These are phyloP conservation scores for Dioscorea zingiberensis DNA, from an alignment of 106 monocot species.

Conservation along the genomic window DNA sequence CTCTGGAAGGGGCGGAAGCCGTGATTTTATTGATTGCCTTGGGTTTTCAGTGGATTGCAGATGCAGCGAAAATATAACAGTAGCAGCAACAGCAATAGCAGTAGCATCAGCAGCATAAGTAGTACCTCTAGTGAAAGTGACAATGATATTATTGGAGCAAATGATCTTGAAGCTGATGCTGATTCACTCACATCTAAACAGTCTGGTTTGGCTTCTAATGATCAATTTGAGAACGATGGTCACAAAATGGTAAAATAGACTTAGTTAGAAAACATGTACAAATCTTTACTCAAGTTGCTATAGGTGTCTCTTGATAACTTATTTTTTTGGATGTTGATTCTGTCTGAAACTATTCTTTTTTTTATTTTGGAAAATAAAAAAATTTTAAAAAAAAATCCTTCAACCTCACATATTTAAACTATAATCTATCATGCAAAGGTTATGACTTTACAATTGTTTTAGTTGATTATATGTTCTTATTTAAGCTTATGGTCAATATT, in stretches of 20 bases:
- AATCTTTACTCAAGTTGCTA: background rate
- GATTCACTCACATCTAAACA: conserved; percentile 72
- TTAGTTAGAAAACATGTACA: background rate
- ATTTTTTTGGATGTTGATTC: background rate
- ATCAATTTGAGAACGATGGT: conserved; percentile 53
- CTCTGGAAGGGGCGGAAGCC: conserved; percentile 25
- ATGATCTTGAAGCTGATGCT: conserved; percentile 84
- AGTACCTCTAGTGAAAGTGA: conserved; percentile 81
- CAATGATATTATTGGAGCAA: conserved; percentile 24
- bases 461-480: no score
- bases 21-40: conserved; percentile 32
- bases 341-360: background rate
- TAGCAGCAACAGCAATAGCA: conserved; percentile 60
- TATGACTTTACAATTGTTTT: no score
- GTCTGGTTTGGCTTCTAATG: conserved; percentile 51
- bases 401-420: no score
- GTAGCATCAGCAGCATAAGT: conserved; percentile 88
- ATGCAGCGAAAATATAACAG: conserved; percentile 30
- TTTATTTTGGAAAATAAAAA: no score
- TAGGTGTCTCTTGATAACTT: background rate
- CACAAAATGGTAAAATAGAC: conserved; percentile 44
- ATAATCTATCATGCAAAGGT: no score
- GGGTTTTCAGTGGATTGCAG: conserved; percentile 27
- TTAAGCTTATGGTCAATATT: no score
- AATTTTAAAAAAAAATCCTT: no score